Evolutionary conservation across 202 grass and related monocot species (phyloP), one percentile per base, ranked within the genome.

Genomic region (Setaria viridis): DNA sequence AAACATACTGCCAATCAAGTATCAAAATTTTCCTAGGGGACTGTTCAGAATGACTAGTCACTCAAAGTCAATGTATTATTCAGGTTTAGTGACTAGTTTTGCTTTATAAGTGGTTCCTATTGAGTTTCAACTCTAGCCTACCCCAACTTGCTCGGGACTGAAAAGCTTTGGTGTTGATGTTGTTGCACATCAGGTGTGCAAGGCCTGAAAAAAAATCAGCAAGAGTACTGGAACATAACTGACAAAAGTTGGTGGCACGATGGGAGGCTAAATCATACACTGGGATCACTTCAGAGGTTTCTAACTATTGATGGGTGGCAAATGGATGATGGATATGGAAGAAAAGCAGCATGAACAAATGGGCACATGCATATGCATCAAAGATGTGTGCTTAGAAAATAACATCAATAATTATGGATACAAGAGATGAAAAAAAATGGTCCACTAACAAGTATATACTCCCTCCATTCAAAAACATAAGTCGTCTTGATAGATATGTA

Each of bases 301-400:
- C 57, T 53, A 67, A 19, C 19, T 69, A 88, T 43, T 67, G 29
- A 67, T 51, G 10, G 62, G 75, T 62, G 16, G 2, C 20, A 35
- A 75, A 67, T 62, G 47, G 29, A 72, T 66, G 43, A 89, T 15
- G 6, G 8, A 82, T 33, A 66, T 51, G 29, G 3, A 79, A 78
- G 74, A 65, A 85, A 79, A 79, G 34, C 29, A 80, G 32, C 67
- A 82, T 59, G 39, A 51, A 64, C 57, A 80, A 84, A 59, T 80
- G 45, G 42, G 47, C 47, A 68, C 63, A 62, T 19, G 2, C 25
- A 84, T 74, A 73, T 85, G 60, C 49, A 85, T 67, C 30, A 58
- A 63, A 66, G 17, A 25, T 19, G 19, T 49, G 37, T 56, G 17
- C 15, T 79, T 62, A 42, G 29, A 50, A 65, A 59, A 76, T 46